Base-by-base conservation (phyloP, 257 asterid genomes). In the Parsonsia alboflavescens region DNA sequence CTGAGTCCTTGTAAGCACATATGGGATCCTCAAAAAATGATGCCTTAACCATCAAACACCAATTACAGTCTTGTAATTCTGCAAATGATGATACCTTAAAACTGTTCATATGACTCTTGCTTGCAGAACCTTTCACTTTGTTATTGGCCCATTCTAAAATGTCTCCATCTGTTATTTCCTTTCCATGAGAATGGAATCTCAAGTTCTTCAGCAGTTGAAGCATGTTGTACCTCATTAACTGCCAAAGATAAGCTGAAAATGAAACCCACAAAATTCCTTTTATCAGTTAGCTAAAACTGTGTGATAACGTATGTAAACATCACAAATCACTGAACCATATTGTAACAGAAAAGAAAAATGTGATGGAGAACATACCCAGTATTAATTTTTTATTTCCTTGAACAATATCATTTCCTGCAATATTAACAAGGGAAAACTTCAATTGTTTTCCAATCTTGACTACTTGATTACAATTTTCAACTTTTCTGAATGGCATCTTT, bases 381-480 rank as follows among this genome's bases (percentile, higher is more conserved):
- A 90, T 90, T 66, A 94, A 76, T 79, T 94, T 94, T 90, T 94
- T 94, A 79, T 92, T 92, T 82, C 98, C 99, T 83, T 94, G 98
- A 58, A 92, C 99, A 22, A 92, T 85, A 81, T 90, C 99, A 68
- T 92, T 90, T 79, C 99, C 98, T 80, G 96, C 96, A 46, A 94
- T 80, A 77, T 90, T 94, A 72, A 94, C 99, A 12, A 94, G 91
- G 76, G 99, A 94, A 80, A 94, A 92, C 83, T 89, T 94, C 85
- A 92, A 80, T 70, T 92, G 96, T 80, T 86, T 90, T 82, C 99
- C 99, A 26, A 94, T 89, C 84, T 87, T 92, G 87, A 94, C 88
- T 56, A 94, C 99, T 86, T 92, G 99, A 84, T 94, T 94, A 89
- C 97, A 93, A 58, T 93, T 93, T 82, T 93, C 98, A 67, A 93